Percentiles rank a stretch among this genome's conserved stretches.
Evolutionary conservation across 2,329 filamentous ascomycete genomes (phyloP).

Genomic region (Alternaria brassicae): DNA sequence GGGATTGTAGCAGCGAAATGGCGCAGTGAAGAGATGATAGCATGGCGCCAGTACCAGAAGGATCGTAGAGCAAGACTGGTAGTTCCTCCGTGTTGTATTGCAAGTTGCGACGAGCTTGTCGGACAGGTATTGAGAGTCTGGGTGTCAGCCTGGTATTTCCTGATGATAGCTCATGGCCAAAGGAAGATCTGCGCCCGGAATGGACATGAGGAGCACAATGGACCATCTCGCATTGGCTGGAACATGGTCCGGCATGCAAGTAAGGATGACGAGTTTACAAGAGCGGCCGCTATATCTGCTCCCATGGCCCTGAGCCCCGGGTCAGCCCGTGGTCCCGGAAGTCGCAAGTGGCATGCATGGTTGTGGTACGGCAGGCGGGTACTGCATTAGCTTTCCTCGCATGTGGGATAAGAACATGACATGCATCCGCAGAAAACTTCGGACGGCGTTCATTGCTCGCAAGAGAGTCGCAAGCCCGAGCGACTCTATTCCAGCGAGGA

Average conservation of each 20-base stretch:
- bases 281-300: neutral
- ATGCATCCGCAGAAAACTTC: neutral
- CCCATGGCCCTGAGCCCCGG: neutral
- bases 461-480: neutral
- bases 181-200: neutral
- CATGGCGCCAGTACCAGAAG: neutral
- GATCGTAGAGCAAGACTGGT: neutral
- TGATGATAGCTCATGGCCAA: neutral
- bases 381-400: neutral
- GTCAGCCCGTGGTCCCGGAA: neutral
- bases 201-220: neutral
- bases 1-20: neutral
- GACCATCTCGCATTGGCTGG: neutral
- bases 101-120: neutral
- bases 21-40: neutral
- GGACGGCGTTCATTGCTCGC: neutral
- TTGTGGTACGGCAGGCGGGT: slow-evolving; percentile 3
- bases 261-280: neutral
- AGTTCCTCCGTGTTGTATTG: neutral
- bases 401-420: neutral
- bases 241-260: neutral
- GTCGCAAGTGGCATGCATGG: neutral
- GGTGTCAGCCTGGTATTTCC: neutral
- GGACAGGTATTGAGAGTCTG: neutral
- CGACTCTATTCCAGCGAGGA: neutral